phyloP scores from a whole-genome alignment of 345 rosid genomes.

The Salix viminalis region DNA sequence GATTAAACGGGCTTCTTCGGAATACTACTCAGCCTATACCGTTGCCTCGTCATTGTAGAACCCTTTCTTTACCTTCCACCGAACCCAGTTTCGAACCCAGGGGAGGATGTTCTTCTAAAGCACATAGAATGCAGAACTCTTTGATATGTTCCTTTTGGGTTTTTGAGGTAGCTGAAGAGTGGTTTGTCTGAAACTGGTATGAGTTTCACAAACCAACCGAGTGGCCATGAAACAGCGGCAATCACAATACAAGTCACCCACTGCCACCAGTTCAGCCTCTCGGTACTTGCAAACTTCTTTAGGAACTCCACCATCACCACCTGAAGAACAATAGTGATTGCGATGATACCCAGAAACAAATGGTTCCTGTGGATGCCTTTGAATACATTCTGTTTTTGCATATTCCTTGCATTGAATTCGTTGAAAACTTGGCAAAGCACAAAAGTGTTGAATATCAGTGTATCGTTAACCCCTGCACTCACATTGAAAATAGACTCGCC shows the following conservation, averaged over 20 bases:
- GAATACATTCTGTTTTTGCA: constrained; percentile 25
- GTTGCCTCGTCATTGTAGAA: neutral
- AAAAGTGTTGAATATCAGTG: constrained; percentile 25
- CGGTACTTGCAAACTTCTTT: constrained; percentile 54
- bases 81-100: constrained; percentile 10
- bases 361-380: constrained; percentile 18
- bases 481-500: constrained; percentile 22
- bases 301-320: constrained; percentile 62
- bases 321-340: constrained; percentile 57
- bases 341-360: constrained; percentile 30
- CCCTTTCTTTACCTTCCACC: neutral
- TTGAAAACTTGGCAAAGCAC: constrained; percentile 33
- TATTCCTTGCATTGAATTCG: constrained; percentile 27
- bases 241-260: constrained; percentile 48
- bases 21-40: neutral
- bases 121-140: constrained; percentile 20
- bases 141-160: constrained; percentile 15
- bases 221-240: constrained; percentile 60
- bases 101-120: constrained; percentile 13
- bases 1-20: neutral
- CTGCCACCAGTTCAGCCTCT: constrained; percentile 44
- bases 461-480: constrained; percentile 18
- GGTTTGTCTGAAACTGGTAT: constrained; percentile 52
- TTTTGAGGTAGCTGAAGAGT: constrained; percentile 37
- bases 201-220: constrained; percentile 54